Conservation (phyloP, 1,284 basidiomycete species). For the Ustilago tritici region DNA sequence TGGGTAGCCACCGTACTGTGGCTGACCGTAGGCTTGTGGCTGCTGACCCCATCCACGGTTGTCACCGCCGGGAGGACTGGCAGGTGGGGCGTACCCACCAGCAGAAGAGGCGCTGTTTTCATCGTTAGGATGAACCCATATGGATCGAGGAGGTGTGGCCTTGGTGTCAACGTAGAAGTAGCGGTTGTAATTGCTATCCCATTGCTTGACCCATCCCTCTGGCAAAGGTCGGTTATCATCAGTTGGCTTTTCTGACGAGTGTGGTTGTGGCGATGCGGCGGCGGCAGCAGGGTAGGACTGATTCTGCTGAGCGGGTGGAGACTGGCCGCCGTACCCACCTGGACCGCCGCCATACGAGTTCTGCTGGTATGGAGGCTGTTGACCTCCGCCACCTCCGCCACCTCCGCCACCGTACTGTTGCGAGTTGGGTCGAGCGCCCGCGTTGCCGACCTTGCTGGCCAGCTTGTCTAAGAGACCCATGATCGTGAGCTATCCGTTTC, state of each 20-base stretch:
- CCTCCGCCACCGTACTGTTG: constrained; percentile 45
- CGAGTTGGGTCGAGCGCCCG: constrained; percentile 27
- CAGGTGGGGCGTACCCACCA: constrained; percentile 49
- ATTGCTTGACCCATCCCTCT: constrained; percentile 66
- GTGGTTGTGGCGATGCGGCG: constrained; percentile 11
- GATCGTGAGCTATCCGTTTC: neutral
- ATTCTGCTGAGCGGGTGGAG: constrained; percentile 19
- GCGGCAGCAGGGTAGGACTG: neutral
- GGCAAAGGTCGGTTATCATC: constrained; percentile 60
- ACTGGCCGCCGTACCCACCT: constrained; percentile 4
- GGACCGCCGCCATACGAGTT: constrained; percentile 27
- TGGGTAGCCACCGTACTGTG: constrained; percentile 35
- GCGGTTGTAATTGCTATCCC: constrained; percentile 63
- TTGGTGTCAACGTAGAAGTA: constrained; percentile 68
- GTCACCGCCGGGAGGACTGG: constrained; percentile 50
- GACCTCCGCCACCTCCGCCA: constrained; percentile 30
- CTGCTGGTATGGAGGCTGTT: constrained; percentile 32
- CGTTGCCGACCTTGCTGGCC: constrained; percentile 51
- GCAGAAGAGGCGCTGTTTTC: constrained; percentile 25
- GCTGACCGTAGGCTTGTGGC: constrained; percentile 27
- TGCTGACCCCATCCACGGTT: constrained; percentile 43
- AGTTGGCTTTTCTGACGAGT: constrained; percentile 30
- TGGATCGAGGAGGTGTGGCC: constrained; percentile 62
- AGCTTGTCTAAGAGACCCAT: constrained; percentile 65
- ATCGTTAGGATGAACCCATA: constrained; percentile 65